These are phyloP conservation scores for Pseudoturritis turrita DNA, from an alignment of 345 rosid genomes.

Conservation along the genomic window DNA sequence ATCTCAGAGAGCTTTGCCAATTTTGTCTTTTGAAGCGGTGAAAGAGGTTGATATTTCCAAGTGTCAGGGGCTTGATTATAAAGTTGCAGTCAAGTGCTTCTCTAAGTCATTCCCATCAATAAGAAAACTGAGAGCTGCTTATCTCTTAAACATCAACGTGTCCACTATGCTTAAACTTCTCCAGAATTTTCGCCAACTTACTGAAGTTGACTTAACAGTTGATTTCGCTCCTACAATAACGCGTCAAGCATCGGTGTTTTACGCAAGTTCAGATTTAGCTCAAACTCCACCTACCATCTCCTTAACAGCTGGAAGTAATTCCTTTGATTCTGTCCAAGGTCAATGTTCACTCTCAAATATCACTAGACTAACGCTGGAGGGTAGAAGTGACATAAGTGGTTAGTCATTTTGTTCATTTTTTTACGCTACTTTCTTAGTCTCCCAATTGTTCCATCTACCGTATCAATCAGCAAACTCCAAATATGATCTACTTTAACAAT, in stretches of 20 bases:
- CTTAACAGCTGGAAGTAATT: constrained; percentile 12
- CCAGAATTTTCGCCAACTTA: constrained; percentile 39
- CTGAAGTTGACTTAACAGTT: constrained; percentile 66
- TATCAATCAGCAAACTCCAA: not conserved
- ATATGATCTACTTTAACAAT: not conserved
- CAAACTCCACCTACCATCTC: constrained; percentile 28
- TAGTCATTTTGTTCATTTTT: constrained; percentile 25
- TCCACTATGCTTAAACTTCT: constrained; percentile 38
- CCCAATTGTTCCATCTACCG: constrained; percentile 3
- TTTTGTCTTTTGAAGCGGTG: constrained; percentile 45
- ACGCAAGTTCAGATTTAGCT: constrained; percentile 32
- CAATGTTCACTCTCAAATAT: constrained; percentile 35
- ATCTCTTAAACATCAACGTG: constrained; percentile 56
- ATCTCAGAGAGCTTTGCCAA: constrained; percentile 27
- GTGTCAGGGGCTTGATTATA: constrained; percentile 54
- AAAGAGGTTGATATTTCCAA: constrained; percentile 66
- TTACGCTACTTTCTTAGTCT: not conserved
- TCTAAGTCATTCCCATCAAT: constrained; percentile 62
- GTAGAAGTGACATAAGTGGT: constrained; percentile 70
- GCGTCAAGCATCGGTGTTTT: constrained; percentile 38
- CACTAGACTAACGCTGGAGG: constrained; percentile 62
- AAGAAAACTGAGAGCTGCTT: constrained; percentile 63
- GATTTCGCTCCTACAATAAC: constrained; percentile 50
- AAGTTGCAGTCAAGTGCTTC: constrained; percentile 48
- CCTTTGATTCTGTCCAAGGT: not conserved